Conservation (phyloP, 352 stramenopile species). For the Globisporangium lucens region DNA sequence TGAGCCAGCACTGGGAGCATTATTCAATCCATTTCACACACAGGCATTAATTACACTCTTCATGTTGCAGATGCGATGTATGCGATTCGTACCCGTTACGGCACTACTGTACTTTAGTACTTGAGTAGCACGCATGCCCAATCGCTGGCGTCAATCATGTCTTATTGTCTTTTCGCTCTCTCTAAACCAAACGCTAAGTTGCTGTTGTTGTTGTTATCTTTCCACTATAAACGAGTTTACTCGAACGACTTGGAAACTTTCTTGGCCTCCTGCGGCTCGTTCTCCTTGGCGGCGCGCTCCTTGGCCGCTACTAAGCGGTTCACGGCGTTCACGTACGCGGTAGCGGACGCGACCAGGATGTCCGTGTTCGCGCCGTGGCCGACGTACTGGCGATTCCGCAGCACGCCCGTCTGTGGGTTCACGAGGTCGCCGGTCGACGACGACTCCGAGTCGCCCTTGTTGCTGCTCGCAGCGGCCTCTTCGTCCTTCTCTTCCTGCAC, state of each 20-base stretch:
- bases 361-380: constrained; percentile 88
- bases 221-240: constrained; percentile 2
- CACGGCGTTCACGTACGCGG: constrained; percentile 85
- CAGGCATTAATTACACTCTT: too few relatives aligned
- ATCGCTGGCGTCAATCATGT: not conserved
- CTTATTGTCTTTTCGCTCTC: not conserved
- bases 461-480: constrained; percentile 24
- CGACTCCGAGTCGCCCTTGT: not conserved
- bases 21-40: too few relatives aligned
- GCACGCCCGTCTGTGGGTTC: constrained; percentile 84
- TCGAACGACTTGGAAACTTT: constrained; percentile 27
- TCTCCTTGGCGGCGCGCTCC: constrained; percentile 30
- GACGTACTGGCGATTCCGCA: constrained; percentile 83
- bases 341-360: constrained; percentile 86
- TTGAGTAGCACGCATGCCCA: not conserved
- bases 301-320: constrained; percentile 83
- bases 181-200: not conserved
- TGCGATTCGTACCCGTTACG: too few relatives aligned
- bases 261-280: constrained; percentile 19
- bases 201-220: too few relatives aligned
- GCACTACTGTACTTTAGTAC: too few relatives aligned
- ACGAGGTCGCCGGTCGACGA: constrained; percentile 47
- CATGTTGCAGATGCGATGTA: too few relatives aligned
- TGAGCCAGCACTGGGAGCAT: too few relatives aligned
- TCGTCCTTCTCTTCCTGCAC: constrained; percentile 69